phyloP scores from a whole-genome alignment of 257 asterid genomes.

The Craterostigma plantagineum region DNA sequence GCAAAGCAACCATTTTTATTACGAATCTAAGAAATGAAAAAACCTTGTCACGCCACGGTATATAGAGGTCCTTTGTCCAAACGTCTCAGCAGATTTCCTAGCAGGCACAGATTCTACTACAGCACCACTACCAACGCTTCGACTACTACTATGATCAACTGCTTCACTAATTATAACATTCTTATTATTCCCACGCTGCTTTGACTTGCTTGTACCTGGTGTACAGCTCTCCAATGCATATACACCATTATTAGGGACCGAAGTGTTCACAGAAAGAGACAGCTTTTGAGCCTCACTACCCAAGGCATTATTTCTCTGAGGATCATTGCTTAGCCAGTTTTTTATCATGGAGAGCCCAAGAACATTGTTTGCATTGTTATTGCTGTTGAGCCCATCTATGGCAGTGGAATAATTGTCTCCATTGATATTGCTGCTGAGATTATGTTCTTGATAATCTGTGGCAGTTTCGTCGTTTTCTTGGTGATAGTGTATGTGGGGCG shows the following conservation, averaged over 20 bases:
- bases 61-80: conserved; percentile 79
- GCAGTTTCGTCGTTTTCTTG: neutral
- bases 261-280: conserved; percentile 70
- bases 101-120: conserved; percentile 35
- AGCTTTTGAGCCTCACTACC: conserved; percentile 16
- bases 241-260: neutral
- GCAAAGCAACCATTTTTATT: neutral
- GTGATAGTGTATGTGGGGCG: neutral
- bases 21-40: neutral
- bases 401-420: conserved; percentile 12
- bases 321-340: conserved; percentile 43
- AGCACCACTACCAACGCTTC: conserved; percentile 19
- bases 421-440: conserved; percentile 2
- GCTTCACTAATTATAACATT: neutral
- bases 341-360: conserved; percentile 76
- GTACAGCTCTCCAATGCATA: conserved; percentile 8
- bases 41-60: conserved; percentile 78
- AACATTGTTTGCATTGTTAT: conserved; percentile 8
- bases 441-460: too few relatives aligned
- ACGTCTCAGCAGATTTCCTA: conserved; percentile 50
- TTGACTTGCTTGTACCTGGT: conserved; percentile 21
- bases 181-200: conserved; percentile 5
- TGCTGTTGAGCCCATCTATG: conserved; percentile 12
- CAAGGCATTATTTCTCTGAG: conserved; percentile 19
- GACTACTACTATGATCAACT: conserved; percentile 12